Evolutionary conservation across 2,329 filamentous ascomycete species (phyloP).

Genomic region (Trichoderma hamatum): DNA sequence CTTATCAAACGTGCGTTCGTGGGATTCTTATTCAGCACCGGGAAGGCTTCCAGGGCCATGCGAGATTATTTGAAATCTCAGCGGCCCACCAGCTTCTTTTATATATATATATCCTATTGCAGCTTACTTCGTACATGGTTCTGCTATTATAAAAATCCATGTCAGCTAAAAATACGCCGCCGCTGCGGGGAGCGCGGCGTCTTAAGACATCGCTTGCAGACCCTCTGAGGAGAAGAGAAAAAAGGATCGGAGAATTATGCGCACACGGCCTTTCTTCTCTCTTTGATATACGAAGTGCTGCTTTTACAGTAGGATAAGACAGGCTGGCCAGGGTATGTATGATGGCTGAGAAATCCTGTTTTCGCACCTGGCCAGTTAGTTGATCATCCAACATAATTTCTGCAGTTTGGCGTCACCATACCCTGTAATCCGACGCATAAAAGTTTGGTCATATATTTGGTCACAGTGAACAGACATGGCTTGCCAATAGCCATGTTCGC

Average conservation of each 20-base stretch:
- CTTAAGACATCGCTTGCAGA: background rate
- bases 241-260: background rate
- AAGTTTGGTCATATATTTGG: background rate
- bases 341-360: conserved; percentile 6
- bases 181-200: background rate
- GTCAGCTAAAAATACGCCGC: background rate
- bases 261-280: background rate
- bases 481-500: background rate
- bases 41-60: background rate
- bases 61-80: background rate
- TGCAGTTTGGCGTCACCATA: conserved; percentile 3
- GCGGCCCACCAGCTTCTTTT: too few relatives aligned
- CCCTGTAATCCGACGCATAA: conserved; percentile 11
- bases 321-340: background rate
- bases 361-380: background rate
- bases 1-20: background rate
- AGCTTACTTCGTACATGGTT: background rate
- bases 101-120: background rate
- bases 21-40: background rate
- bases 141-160: background rate
- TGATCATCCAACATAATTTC: background rate
- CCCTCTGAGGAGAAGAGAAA: background rate
- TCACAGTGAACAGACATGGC: background rate
- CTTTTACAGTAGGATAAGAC: background rate
- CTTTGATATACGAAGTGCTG: background rate